Percentiles rank a stretch among this genome's conserved stretches.
phyloP scores from a whole-genome alignment of 768 basidiomycete species.

The Calocera viscosa region DNA sequence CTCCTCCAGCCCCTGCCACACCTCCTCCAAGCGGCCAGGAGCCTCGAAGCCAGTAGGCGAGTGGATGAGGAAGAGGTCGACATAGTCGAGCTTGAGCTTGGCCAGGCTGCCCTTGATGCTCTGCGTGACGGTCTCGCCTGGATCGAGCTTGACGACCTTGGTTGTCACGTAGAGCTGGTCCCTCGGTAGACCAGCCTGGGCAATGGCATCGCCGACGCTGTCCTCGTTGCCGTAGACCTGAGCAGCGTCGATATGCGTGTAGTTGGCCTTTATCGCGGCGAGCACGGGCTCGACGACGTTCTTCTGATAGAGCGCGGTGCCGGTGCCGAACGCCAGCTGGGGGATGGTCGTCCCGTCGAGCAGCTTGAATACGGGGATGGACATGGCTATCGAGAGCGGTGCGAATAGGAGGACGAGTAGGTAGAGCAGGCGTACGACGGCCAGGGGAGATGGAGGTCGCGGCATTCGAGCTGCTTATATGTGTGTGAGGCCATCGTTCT shows the following conservation, averaged over 20 bases:
- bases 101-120: slow-evolving; percentile 24
- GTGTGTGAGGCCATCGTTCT: no score
- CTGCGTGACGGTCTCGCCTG: slow-evolving; percentile 17
- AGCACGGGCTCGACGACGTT: slow-evolving; percentile 4
- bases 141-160: slow-evolving; percentile 15
- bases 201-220: slow-evolving; percentile 24
- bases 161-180: slow-evolving; percentile 25
- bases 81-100: slow-evolving; percentile 22
- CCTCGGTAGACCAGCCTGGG: slow-evolving; percentile 16
- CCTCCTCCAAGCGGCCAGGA: slow-evolving; percentile 17
- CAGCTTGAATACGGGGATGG: slow-evolving; percentile 9
- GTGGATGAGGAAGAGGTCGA: slow-evolving; percentile 29
- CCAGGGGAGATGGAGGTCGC: no score
- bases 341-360: slow-evolving; percentile 9
- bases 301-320: slow-evolving; percentile 13
- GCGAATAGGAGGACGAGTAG: no score
- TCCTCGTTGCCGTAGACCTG: slow-evolving; percentile 25
- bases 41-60: slow-evolving; percentile 13
- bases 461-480: no score
- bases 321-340: background rate
- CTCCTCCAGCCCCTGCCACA: slow-evolving; percentile 25
- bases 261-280: slow-evolving; percentile 22
- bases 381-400: background rate
- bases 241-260: slow-evolving; percentile 24
- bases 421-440: no score